Percentiles rank a stretch among this genome's conserved stretches.
These are phyloP conservation scores for Tarenaya hassleriana DNA, from an alignment of 345 rosid species.

Conservation along the genomic window DNA sequence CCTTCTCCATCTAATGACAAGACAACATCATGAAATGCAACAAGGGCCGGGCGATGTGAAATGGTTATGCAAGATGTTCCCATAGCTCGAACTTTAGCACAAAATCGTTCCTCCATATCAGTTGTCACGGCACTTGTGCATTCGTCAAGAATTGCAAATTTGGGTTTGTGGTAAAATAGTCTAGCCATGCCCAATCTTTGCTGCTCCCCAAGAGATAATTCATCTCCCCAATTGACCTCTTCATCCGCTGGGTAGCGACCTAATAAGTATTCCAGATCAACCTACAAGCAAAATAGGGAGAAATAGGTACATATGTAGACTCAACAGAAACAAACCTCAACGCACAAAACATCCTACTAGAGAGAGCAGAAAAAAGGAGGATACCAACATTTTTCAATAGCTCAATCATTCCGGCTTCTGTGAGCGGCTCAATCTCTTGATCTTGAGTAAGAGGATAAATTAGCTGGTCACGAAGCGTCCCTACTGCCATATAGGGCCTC, in stretches of 20 bases:
- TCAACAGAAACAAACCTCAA: slow-evolving; percentile 15
- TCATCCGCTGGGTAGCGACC: slow-evolving; percentile 83
- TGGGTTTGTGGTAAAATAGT: slow-evolving; percentile 93
- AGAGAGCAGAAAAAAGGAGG: slow-evolving; percentile 6
- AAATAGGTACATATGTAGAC: not conserved
- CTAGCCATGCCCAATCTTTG: slow-evolving; percentile 99
- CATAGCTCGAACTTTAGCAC: slow-evolving; percentile 94
- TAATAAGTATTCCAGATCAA: slow-evolving; percentile 85
- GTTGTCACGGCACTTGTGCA: slow-evolving; percentile 99
- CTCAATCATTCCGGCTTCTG: slow-evolving; percentile 74
- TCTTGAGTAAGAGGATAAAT: slow-evolving; percentile 88
- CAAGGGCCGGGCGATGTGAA: slow-evolving; percentile 96
- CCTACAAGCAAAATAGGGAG: slow-evolving; percentile 40
- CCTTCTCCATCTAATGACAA: slow-evolving; percentile 98
- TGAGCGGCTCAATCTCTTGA: slow-evolving; percentile 64
- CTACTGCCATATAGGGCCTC: slow-evolving; percentile 97
- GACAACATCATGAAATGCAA: slow-evolving; percentile 93
- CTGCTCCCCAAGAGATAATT: slow-evolving; percentile 95
- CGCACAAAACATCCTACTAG: slow-evolving; percentile 14
- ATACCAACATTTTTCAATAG: slow-evolving; percentile 77
- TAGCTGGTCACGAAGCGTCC: slow-evolving; percentile 94
- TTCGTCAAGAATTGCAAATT: slow-evolving; percentile 99
- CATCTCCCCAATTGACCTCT: slow-evolving; percentile 98
- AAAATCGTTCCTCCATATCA: slow-evolving; percentile 98
- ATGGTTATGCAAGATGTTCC: slow-evolving; percentile 99